Percentiles rank a stretch among this genome's conserved stretches.
Conservation (phyloP, 371 early-diverging fungal species). For the Mucor ambiguus region DNA sequence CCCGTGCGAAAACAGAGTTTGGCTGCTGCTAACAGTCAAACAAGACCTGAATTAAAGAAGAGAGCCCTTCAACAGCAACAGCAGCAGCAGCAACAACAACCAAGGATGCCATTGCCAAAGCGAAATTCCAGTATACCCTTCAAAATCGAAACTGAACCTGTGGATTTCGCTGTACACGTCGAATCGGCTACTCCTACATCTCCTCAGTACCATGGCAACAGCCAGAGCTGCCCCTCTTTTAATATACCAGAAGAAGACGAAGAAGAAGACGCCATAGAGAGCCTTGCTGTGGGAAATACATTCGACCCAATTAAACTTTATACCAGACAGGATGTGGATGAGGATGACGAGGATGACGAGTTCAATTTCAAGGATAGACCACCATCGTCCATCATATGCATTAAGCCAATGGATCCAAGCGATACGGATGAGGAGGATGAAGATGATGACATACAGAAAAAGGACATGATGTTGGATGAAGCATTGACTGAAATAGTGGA, state of each 20-base stretch:
- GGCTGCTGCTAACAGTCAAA: conserved; percentile 25
- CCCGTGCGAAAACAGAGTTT: conserved; percentile 51
- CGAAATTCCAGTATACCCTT: conserved; percentile 12
- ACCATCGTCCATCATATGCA: conserved; percentile 38
- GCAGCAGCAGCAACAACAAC: not conserved
- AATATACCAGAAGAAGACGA: not conserved
- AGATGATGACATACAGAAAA: not conserved
- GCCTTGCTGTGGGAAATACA: not conserved
- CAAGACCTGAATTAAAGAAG: not conserved
- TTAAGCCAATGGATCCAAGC: conserved; percentile 14
- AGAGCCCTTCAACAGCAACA: not conserved
- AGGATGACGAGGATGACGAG: conserved; percentile 35
- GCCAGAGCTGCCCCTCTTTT: conserved; percentile 2
- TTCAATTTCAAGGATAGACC: conserved; percentile 47
- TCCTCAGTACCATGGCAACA: not conserved
- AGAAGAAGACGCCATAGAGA: conserved; percentile 11
- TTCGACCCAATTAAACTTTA: not conserved
- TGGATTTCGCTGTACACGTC: not conserved
- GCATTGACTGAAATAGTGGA: not conserved
- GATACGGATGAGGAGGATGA: not conserved
- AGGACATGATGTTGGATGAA: conserved; percentile 5
- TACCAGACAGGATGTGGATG: not conserved
- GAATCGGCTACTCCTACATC: conserved; percentile 2
- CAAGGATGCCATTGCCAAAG: not conserved
- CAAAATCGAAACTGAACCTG: not conserved